Percentiles rank a stretch among this genome's conserved stretches.
Evolutionary conservation across 139 green algal species (phyloP).

Genomic region (Tetradesmus lagerheimii): DNA sequence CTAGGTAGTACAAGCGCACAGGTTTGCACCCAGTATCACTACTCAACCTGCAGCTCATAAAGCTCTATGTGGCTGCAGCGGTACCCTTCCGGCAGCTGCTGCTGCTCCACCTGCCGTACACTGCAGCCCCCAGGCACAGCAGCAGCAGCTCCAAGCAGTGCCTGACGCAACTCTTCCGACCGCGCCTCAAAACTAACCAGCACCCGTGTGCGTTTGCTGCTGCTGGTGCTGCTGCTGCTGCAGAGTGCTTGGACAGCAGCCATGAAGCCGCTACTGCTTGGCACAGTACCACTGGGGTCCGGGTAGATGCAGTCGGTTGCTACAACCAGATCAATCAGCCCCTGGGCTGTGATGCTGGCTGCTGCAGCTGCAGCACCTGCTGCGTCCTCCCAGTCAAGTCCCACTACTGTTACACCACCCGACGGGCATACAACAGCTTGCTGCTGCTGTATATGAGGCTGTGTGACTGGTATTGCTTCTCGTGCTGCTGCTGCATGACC

Average conservation of each 20-base stretch:
- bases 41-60: constrained; percentile 7
- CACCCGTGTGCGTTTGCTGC: not conserved
- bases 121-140: not conserved
- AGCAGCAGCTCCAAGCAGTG: constrained; percentile 33
- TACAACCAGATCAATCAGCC: constrained; percentile 35
- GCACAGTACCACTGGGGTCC: constrained; percentile 30
- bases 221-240: constrained; percentile 7
- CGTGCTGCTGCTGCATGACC: not conserved
- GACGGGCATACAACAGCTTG: not conserved
- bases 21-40: not conserved
- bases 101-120: not conserved
- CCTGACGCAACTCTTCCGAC: constrained; percentile 24
- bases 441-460: not conserved
- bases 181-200: constrained; percentile 29
- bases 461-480: not conserved
- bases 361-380: not conserved
- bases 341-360: not conserved
- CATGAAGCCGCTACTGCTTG: constrained; percentile 35
- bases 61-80: constrained; percentile 27
- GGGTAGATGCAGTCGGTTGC: constrained; percentile 40
- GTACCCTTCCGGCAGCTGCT: not conserved
- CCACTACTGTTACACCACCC: constrained; percentile 3
- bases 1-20: too few relatives aligned
- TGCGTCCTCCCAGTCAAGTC: constrained; percentile 32
- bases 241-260: constrained; percentile 9